A percentile compares a stretch with the other conserved stretches of the same genome.
phyloP scores from a whole-genome alignment of 75 land plant species.

The Pseudotsuga menziesii region DNA sequence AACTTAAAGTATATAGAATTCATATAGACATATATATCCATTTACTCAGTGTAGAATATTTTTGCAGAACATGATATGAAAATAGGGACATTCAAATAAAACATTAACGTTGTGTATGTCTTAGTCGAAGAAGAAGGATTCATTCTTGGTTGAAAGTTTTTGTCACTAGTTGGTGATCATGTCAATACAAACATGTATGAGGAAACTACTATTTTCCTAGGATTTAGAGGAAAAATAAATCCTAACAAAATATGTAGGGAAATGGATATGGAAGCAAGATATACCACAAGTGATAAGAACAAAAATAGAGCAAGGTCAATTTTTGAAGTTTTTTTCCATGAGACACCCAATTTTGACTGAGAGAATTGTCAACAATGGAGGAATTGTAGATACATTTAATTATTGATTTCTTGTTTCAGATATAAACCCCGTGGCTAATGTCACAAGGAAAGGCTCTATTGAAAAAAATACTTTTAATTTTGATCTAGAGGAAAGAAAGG shows the following conservation, averaged over 20 bases:
- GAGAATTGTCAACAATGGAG: not conserved
- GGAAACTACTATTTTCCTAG: conserved; percentile 1
- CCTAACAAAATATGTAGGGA: not conserved
- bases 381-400: not conserved
- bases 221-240: not conserved
- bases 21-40: not conserved
- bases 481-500: not conserved
- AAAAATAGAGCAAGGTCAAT: not conserved
- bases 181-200: not conserved
- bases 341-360: not conserved
- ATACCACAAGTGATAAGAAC: not conserved
- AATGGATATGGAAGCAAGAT: not conserved
- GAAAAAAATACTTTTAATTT: not conserved
- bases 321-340: not conserved
- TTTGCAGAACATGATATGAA: not conserved
- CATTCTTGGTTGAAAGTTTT: not conserved
- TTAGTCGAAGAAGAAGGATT: not conserved
- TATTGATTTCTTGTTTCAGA: not conserved
- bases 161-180: not conserved
- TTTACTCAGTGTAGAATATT: not conserved
- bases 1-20: not conserved
- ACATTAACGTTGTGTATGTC: conserved; percentile 4
- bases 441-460: not conserved
- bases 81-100: conserved; percentile 12
- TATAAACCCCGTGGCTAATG: not conserved